Base-by-base conservation (phyloP, 2,329 filamentous ascomycete genomes). In the Venturia nashicola region DNA sequence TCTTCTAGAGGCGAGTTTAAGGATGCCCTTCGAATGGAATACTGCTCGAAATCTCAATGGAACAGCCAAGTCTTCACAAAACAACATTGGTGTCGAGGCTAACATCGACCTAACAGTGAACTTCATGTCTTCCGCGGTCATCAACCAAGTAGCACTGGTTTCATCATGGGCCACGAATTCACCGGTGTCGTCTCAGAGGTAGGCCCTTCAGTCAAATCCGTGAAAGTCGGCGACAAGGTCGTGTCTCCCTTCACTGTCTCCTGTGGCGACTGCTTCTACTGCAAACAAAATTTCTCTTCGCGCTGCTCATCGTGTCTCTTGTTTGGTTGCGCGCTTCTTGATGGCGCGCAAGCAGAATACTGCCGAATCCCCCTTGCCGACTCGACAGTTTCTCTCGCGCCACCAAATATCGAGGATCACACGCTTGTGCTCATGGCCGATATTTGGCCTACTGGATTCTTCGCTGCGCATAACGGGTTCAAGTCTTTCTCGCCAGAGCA, bases 401-500 rank as follows among this genome's bases (percentile, higher is more conserved):
- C 90, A 0, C 87, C 89, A 0, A 83, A 82, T 9, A 87, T 95
- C 65, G 83, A 87, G 23, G 87, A 93, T 68, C 83, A 88, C 67
- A 85, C 85, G 43, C 80, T 95, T 60, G 85, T 95, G 7, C 81
- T 96, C 34, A 96, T 96, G 91, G 91, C 90, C 18, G 91, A 96
- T 72, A 95, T 96, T 70, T 96, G 94, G 75, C 91, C 91, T 39
- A 82, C 79, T 0, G 89, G 92, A 8, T 96, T 85, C 76, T 96
- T 92, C 69, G 91, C 90, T 7, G 89, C 89, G 5, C 81, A 82
- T 65, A 94, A 91, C 70, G 92, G 86, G 7, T 87, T 96, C 73
- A 83, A 83, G 65, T 76, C 86, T 70, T 79, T 87, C 46, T 79
- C 76, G 16, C 70, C 71, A 16, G 80, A 85, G 66, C 80, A 86